phyloP scores from a whole-genome alignment of 129 eudicot genomes.

The Pseudognaphalium luteoalbum region DNA sequence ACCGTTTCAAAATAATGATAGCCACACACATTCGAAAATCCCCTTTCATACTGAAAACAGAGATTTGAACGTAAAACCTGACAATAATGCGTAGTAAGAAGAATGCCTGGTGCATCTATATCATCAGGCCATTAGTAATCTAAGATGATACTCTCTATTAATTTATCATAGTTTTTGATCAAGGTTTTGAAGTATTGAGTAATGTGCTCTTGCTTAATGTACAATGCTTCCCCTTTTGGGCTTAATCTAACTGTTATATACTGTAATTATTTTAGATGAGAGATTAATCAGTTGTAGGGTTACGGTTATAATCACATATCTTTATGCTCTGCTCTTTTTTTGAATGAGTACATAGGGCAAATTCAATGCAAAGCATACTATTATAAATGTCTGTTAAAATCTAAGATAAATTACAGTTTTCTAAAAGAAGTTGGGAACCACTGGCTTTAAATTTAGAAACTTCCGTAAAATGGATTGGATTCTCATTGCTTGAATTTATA shows the following conservation, averaged over 20 bases:
- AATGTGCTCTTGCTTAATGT: background rate
- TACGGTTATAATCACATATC: no score
- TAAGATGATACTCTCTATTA: background rate
- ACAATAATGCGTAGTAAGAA: constrained; percentile 30
- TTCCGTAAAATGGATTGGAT: no score
- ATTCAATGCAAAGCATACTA: no score
- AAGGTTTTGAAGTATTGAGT: background rate
- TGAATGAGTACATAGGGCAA: no score
- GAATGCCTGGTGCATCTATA: constrained; percentile 36
- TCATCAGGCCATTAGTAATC: constrained; percentile 24
- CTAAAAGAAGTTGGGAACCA: no score
- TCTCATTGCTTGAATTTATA: no score
- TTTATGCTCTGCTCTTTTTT: no score
- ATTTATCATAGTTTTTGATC: background rate
- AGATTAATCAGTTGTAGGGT: no score
- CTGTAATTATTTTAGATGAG: background rate
- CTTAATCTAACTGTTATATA: background rate
- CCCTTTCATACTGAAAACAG: constrained; percentile 51
- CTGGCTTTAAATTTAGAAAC: no score
- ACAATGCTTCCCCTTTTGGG: background rate
- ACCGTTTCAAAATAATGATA: constrained; percentile 36
- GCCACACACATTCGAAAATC: constrained; percentile 28
- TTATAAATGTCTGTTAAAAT: no score
- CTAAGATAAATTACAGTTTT: no score
- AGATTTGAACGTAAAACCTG: constrained; percentile 43